Percentiles rank a stretch among this genome's conserved stretches.
These are phyloP conservation scores for Microdochium paspali DNA, from an alignment of 2,329 filamentous ascomycete genomes.

Conservation along the genomic window DNA sequence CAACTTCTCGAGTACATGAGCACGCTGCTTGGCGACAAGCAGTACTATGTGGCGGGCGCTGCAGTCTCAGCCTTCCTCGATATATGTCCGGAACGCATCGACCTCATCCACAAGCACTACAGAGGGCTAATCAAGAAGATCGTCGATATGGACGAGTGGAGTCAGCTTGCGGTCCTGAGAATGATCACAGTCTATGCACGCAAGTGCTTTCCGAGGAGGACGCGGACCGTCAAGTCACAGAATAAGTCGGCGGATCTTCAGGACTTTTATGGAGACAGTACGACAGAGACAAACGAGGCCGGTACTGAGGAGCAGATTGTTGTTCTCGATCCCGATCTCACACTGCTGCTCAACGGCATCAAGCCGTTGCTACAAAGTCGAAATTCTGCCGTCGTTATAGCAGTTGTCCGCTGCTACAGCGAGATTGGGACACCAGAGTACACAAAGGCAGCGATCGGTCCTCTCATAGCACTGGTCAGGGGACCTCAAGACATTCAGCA, in stretches of 20 bases:
- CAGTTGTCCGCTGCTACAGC: slow-evolving; percentile 75
- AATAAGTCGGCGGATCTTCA: slow-evolving; percentile 37
- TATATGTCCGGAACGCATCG: slow-evolving; percentile 77
- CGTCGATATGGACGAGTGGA: slow-evolving; percentile 99
- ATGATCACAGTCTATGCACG: slow-evolving; percentile 80
- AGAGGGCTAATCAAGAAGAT: slow-evolving; percentile 76
- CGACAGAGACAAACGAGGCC: slow-evolving; percentile 31
- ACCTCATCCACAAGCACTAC: slow-evolving; percentile 88
- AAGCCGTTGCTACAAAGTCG: slow-evolving; percentile 82
- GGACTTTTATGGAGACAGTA: slow-evolving; percentile 73
- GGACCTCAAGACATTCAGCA: slow-evolving; percentile 82
- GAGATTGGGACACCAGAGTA: slow-evolving; percentile 76
- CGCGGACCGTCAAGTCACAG: slow-evolving; percentile 40
- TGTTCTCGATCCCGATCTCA: slow-evolving; percentile 71
- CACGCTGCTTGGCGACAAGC: slow-evolving; percentile 74
- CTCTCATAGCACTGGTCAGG: slow-evolving; percentile 76
- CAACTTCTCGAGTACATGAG: slow-evolving; percentile 77
- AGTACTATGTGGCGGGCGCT: slow-evolving; percentile 94
- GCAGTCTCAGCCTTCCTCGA: slow-evolving; percentile 85
- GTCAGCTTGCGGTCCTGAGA: slow-evolving; percentile 73
- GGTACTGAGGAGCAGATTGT: slow-evolving; percentile 40
- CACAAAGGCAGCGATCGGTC: slow-evolving; percentile 66
- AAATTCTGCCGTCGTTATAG: slow-evolving; percentile 85
- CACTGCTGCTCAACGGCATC: slow-evolving; percentile 70
- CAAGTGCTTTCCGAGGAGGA: slow-evolving; percentile 73